Evolutionary conservation across 1,284 basidiomycete genomes (phyloP).

Genomic region (Moniliella sp.): DNA sequence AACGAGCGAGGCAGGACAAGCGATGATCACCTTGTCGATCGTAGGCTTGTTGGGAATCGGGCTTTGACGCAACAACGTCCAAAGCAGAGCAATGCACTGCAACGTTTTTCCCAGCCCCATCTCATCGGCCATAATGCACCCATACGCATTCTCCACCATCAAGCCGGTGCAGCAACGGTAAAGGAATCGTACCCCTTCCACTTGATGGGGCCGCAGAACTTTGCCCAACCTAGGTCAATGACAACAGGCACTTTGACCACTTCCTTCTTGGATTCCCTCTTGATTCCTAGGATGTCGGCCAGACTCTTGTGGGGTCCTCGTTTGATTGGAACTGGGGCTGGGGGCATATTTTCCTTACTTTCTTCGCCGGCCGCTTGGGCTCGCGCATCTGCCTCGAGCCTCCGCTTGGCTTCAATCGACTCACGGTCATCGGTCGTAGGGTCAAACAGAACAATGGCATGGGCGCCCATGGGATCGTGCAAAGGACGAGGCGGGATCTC

Average conservation of each 20-base stretch:
- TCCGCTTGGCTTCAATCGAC: constrained; percentile 17
- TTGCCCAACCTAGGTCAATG: constrained; percentile 68
- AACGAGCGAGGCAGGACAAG: constrained; percentile 84
- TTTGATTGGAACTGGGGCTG: background rate
- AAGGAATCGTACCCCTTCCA: constrained; percentile 68
- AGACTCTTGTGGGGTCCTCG: constrained; percentile 69
- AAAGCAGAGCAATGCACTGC: constrained; percentile 85
- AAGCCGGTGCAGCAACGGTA: constrained; percentile 87
- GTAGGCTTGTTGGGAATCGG: constrained; percentile 62
- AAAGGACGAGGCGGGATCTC: constrained; percentile 71
- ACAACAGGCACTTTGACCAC: constrained; percentile 75
- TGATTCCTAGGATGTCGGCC: constrained; percentile 53
- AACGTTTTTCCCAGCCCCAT: constrained; percentile 78
- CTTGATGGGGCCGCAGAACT: constrained; percentile 25
- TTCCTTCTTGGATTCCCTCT: constrained; percentile 12
- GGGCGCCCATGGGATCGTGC: constrained; percentile 88
- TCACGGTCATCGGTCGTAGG: constrained; percentile 62
- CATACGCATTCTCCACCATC: constrained; percentile 73
- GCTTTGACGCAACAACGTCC: constrained; percentile 92
- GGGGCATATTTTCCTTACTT: constrained; percentile 37
- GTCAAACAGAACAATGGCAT: constrained; percentile 89
- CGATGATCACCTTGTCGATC: constrained; percentile 94
- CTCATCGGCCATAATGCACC: constrained; percentile 98
- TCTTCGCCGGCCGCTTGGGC: constrained; percentile 38
- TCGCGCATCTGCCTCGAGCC: constrained; percentile 12